Conservation (phyloP, 768 basidiomycete species). For the Termitomyces sp. region DNA sequence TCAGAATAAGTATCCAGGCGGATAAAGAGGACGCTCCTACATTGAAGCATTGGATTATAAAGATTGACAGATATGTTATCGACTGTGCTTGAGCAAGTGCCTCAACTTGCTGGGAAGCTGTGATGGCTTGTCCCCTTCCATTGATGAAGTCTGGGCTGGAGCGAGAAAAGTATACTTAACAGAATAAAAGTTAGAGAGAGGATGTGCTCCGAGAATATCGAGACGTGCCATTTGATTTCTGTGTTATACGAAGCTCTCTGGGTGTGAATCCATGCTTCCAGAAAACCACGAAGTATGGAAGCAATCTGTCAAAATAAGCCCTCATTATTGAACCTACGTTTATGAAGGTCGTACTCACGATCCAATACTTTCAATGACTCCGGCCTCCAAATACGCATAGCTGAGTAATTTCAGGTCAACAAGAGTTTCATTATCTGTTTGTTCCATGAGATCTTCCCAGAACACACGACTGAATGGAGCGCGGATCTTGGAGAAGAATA, state of each 20-base stretch:
- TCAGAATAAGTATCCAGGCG: background rate
- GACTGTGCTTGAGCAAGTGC: slow-evolving; percentile 58
- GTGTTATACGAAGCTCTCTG: slow-evolving; percentile 45
- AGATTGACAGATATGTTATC: slow-evolving; percentile 62
- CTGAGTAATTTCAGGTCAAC: slow-evolving; percentile 59
- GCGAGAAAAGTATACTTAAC: slow-evolving; percentile 38
- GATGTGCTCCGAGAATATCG: background rate
- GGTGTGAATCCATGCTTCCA: slow-evolving; percentile 58
- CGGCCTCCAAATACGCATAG: slow-evolving; percentile 63
- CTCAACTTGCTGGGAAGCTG: slow-evolving; percentile 44
- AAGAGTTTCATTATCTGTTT: slow-evolving; percentile 49
- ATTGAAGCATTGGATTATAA: slow-evolving; percentile 67
- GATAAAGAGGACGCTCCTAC: slow-evolving; percentile 23
- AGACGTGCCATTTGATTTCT: slow-evolving; percentile 31
- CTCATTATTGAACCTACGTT: background rate
- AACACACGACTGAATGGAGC: slow-evolving; percentile 51
- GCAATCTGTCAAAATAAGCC: slow-evolving; percentile 30
- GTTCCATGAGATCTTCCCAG: slow-evolving; percentile 54
- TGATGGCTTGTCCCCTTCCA: slow-evolving; percentile 39
- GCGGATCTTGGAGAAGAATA: slow-evolving; percentile 31
- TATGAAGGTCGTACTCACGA: slow-evolving; percentile 30
- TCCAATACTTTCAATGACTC: slow-evolving; percentile 52
- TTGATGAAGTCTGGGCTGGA: slow-evolving; percentile 53
- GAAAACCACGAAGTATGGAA: slow-evolving; percentile 65
- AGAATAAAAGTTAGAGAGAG: background rate